These are phyloP conservation scores for Gossypium turneri DNA, from an alignment of 345 rosid species.

Conservation along the genomic window DNA sequence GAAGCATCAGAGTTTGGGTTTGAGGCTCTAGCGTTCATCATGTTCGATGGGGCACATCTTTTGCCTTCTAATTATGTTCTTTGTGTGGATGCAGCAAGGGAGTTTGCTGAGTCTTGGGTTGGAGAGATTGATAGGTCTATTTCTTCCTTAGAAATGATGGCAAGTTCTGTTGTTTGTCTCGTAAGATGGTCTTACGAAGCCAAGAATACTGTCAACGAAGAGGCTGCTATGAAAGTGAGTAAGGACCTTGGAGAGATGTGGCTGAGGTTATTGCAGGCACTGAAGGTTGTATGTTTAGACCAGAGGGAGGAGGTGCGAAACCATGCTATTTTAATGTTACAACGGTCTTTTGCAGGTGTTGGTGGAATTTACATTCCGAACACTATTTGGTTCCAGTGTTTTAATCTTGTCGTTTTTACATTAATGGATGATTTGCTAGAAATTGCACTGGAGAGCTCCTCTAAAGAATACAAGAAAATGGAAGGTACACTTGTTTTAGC, in stretches of 20 bases:
- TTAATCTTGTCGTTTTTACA: slow-evolving; percentile 50
- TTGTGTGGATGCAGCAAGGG: slow-evolving; percentile 71
- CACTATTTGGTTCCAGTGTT: slow-evolving; percentile 63
- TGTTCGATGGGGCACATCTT: slow-evolving; percentile 60
- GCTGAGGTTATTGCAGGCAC: slow-evolving; percentile 58
- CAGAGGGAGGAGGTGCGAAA: slow-evolving; percentile 69
- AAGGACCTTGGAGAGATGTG: slow-evolving; percentile 77
- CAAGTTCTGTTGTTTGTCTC: slow-evolving; percentile 59
- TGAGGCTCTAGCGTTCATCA: slow-evolving; percentile 53
- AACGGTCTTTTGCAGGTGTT: slow-evolving; percentile 42
- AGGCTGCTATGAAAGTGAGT: slow-evolving; percentile 42
- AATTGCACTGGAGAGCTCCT: slow-evolving; percentile 34
- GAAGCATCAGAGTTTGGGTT: slow-evolving; percentile 75
- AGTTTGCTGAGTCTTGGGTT: slow-evolving; percentile 73
- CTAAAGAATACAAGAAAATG: slow-evolving; percentile 45
- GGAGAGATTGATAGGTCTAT: slow-evolving; percentile 52
- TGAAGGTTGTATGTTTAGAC: slow-evolving; percentile 54
- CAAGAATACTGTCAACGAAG: slow-evolving; percentile 39
- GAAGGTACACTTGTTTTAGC: slow-evolving; percentile 64
- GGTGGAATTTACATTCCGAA: slow-evolving; percentile 47
- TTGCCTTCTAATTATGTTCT: slow-evolving; percentile 60
- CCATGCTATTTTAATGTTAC: slow-evolving; percentile 54
- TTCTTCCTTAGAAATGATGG: slow-evolving; percentile 60
- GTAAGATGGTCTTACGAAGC: slow-evolving; percentile 67
- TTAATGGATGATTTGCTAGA: slow-evolving; percentile 52